A percentile compares a stretch with the other conserved stretches of the same genome.
phyloP scores from a whole-genome alignment of 371 early-diverging fungal species.

The Zancudomyces culisetae region DNA sequence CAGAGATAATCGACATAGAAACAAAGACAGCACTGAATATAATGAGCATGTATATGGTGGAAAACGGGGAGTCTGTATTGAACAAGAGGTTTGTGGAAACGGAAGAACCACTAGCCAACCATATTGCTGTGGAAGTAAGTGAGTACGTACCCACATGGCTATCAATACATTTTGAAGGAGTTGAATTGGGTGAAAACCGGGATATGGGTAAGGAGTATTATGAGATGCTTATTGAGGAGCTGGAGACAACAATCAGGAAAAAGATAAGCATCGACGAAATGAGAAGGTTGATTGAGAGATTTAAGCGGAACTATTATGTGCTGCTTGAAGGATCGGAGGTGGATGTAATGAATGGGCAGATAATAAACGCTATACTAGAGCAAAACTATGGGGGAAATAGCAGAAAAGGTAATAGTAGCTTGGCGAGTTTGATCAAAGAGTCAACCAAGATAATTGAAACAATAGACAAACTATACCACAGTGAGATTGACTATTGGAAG shows the following conservation, averaged over 20 bases:
- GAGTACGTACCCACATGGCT: slow-evolving; percentile 28
- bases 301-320: not conserved
- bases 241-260: not conserved
- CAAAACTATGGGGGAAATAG: not conserved
- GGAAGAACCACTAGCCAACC: slow-evolving; percentile 30
- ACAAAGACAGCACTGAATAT: slow-evolving; percentile 36
- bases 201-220: not conserved
- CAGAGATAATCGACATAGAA: slow-evolving; percentile 27
- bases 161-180: slow-evolving; percentile 34
- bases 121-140: slow-evolving; percentile 35
- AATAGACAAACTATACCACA: slow-evolving; percentile 27
- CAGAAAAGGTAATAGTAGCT: not conserved
- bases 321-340: not conserved
- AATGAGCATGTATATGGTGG: slow-evolving; percentile 33
- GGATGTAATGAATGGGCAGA: not conserved
- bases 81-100: slow-evolving; percentile 38
- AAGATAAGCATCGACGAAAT: not conserved
- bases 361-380: not conserved
- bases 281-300: not conserved
- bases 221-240: not conserved
- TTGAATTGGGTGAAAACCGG: slow-evolving; percentile 15
- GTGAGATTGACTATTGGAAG: slow-evolving; percentile 37
- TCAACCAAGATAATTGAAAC: not conserved
- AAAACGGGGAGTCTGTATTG: slow-evolving; percentile 34
- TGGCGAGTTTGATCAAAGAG: no score